Conservation (phyloP, 352 stramenopile species). For the Thalassiosira exigua region DNA sequence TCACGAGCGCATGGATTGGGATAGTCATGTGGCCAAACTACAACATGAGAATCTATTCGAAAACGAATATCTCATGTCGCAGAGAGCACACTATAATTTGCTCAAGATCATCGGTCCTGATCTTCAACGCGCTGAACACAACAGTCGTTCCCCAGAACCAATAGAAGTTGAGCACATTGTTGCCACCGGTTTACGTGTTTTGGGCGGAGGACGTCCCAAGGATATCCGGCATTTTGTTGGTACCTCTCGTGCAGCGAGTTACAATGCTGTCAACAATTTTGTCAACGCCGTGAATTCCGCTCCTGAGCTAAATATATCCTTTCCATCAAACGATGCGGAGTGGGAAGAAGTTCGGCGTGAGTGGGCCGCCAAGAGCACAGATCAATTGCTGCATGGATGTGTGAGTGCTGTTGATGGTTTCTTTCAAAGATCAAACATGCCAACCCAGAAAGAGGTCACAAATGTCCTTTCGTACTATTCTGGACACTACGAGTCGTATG, state of each 20-base stretch:
- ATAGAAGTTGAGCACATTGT: constrained; percentile 29
- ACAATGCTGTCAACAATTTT: constrained; percentile 23
- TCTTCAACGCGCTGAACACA: constrained; percentile 13
- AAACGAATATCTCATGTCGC: constrained; percentile 25
- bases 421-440: constrained; percentile 33
- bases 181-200: constrained; percentile 1
- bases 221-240: constrained; percentile 14
- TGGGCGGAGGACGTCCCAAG: background rate
- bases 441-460: constrained; percentile 20
- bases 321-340: constrained; percentile 4
- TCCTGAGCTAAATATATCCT: constrained; percentile 21
- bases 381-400: constrained; percentile 17
- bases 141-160: background rate
- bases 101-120: constrained; percentile 13
- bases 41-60: constrained; percentile 23
- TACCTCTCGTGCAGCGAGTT: background rate
- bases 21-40: too few relatives aligned
- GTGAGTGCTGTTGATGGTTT: constrained; percentile 42
- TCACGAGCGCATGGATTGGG: too few relatives aligned
- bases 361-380: background rate
- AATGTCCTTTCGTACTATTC: constrained; percentile 54
- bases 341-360: constrained; percentile 12
- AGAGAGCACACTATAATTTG: constrained; percentile 4
- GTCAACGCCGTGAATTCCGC: constrained; percentile 25
- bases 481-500: constrained; percentile 53